Evolutionary conservation across 768 basidiomycete species (phyloP), one percentile per base, ranked within the genome.

Genomic region (Psilocybe cyanescens): DNA sequence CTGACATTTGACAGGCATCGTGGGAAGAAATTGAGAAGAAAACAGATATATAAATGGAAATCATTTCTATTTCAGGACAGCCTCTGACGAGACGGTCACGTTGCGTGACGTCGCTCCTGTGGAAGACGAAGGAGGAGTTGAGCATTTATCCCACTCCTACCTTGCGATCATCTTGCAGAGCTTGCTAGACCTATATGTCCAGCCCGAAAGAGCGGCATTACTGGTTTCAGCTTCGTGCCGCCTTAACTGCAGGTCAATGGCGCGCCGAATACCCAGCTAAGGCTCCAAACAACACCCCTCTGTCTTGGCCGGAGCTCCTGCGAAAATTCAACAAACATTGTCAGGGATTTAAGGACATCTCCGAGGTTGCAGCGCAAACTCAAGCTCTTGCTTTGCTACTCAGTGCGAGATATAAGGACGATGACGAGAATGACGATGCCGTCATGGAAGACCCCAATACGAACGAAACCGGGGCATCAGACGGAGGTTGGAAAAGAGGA

Each of bases 291-390:
- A 88, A 83, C 12, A 61, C 68, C 0, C 66, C 72, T 3, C 72
- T 95, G 14, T 77, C 87, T 9, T 95, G 94, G 94, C 79, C 86
- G 1, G 90, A 92, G 68, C 83, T 95, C 11, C 75, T 95, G 44
- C 84, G 91, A 65, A 95, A 95, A 74, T 94, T 92, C 77, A 88
- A 90, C 71, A 95, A 95, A 65, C 94, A 95, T 65, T 90, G 88
- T 68, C 73, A 72, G 4, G 87, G 88, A 0, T 86, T 81, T 65
- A 67, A 72, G 62, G 86, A 88, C 59, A 77, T 90, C 12, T 80
- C 86, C 3, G 86, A 89, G 65, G 79, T 92, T 61, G 90, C 88
- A 16, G 83, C 80, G 0, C 86, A 89, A 67, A 92, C 86, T 0
- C 89, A 88, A 33, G 80, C 82, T 0, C 76, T 94, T 31, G 83